These are phyloP conservation scores for Coemansia sp. DNA, from an alignment of 192 early-diverging fungal genomes.

Conservation along the genomic window DNA sequence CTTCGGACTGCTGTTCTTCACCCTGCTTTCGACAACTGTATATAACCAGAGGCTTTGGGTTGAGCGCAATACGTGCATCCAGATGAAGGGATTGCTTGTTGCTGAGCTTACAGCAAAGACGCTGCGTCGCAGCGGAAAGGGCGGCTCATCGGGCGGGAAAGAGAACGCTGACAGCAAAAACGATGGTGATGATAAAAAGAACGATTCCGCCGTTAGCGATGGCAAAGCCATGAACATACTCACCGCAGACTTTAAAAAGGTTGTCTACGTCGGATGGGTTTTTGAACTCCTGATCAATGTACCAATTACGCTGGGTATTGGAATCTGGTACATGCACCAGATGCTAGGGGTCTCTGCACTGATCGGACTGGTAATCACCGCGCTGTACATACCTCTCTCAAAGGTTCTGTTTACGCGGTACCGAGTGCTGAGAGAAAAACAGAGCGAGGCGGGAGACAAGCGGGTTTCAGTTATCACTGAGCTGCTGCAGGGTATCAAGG, in stretches of 20 bases:
- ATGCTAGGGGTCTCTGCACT: conserved; percentile 78
- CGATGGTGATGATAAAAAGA: conserved; percentile 22
- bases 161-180: conserved; percentile 8
- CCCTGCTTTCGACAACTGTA: conserved; percentile 43
- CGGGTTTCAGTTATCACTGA: conserved; percentile 80
- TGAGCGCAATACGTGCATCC: conserved; percentile 65
- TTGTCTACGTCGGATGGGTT: conserved; percentile 57
- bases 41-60: conserved; percentile 62
- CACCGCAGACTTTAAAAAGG: conserved; percentile 65
- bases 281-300: conserved; percentile 60
- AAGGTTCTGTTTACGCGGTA: conserved; percentile 55
- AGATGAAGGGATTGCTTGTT: conserved; percentile 59
- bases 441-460: conserved; percentile 66
- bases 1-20: conserved; percentile 53
- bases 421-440: conserved; percentile 57
- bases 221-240: conserved; percentile 76
- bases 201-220: conserved; percentile 39
- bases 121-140: conserved; percentile 60
- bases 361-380: conserved; percentile 64
- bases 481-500: conserved; percentile 82
- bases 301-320: conserved; percentile 61
- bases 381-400: conserved; percentile 60
- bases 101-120: conserved; percentile 56
- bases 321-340: conserved; percentile 32
- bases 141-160: conserved; percentile 50